Evolutionary conservation across 805 yeast genomes (phyloP), one percentile per base, ranked within the genome.

Genomic region (Wickerhamiella azymoides): DNA sequence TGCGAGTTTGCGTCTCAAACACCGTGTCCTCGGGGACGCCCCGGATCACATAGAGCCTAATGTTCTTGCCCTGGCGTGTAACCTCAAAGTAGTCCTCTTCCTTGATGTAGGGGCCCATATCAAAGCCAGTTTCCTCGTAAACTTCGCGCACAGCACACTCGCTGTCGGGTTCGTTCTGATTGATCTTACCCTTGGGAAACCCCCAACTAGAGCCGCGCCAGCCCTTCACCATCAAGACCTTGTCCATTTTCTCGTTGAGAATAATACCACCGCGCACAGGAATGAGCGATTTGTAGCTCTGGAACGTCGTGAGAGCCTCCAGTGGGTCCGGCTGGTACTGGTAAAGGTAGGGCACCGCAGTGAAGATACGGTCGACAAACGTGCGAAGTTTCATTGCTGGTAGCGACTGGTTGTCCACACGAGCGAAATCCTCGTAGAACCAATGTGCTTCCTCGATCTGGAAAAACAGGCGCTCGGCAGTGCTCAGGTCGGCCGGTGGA

Each of bases 391-490:
- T 81, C 68, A 88, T 65, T 2, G 74, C 59, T 1, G 96, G 97
- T 48, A 89, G 68, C 27, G 70, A 62, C 3, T 92, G 88, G 60
- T 85, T 81, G 55, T 79, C 64, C 30, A 72, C 73, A 30, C 88
- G 72, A 10, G 80, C 70, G 56, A 80, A 88, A 63, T 92, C 99
- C 42, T 81, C 73, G 63, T 88, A 92, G 59, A 83, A 92, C 98
- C 98, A 92, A 54, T 86, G 96, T 2, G 98, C 98, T 62, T 92
- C 97, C 67, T 92, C 99, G 36, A 92, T 79, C 60, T 88, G 94
- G 66, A 92, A 92, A 57, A 86, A 75, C 21, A 88, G 81, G 58
- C 98, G 71, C 59, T 68, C 89, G 25, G 79, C 72, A 13, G 88
- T 73, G 28, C 92, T 76, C 44, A 89, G 66, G 61, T 92, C 98